Conservation (phyloP, 2,329 filamentous ascomycete genomes). For the Ascochyta koolunga region DNA sequence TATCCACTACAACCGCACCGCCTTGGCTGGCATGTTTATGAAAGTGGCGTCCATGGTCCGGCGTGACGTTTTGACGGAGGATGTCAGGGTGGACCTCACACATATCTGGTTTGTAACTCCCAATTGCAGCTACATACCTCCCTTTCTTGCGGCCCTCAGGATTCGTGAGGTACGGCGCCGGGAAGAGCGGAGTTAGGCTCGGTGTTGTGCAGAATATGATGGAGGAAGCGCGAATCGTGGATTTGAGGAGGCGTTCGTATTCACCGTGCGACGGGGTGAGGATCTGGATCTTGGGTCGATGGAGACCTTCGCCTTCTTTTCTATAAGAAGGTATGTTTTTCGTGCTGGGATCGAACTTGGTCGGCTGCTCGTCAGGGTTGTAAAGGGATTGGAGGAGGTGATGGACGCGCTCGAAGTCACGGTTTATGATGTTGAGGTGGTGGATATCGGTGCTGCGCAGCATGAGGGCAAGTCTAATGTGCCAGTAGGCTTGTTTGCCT, state of each 20-base stretch:
- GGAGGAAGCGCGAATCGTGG: constrained; percentile 74
- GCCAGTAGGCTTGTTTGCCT: constrained; percentile 87
- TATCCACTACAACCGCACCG: constrained; percentile 68
- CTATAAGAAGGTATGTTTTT: constrained; percentile 24
- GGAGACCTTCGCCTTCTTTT: constrained; percentile 23
- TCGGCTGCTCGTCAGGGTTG: constrained; percentile 48
- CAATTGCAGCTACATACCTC: constrained; percentile 73
- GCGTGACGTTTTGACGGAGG: constrained; percentile 66
- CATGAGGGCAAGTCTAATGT: constrained; percentile 81
- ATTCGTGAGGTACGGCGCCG: constrained; percentile 72
- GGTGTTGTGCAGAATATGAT: constrained; percentile 91
- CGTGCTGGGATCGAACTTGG: constrained; percentile 17
- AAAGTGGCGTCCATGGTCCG: constrained; percentile 64
- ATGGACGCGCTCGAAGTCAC: constrained; percentile 66
- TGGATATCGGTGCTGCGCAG: constrained; percentile 73
- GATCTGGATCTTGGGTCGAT: constrained; percentile 66
- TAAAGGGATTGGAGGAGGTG: constrained; percentile 62
- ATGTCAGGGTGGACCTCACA: constrained; percentile 81
- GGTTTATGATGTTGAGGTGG: constrained; percentile 83
- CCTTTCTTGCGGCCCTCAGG: constrained; percentile 73
- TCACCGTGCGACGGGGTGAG: constrained; percentile 75
- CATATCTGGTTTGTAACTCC: constrained; percentile 75
- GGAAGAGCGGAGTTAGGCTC: constrained; percentile 75
- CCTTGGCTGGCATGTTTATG: constrained; percentile 68
- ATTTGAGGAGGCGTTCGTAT: constrained; percentile 69